Evolutionary conservation across 2,329 filamentous ascomycete genomes (phyloP).

Genomic region (Calonectria pseudoturangicola): DNA sequence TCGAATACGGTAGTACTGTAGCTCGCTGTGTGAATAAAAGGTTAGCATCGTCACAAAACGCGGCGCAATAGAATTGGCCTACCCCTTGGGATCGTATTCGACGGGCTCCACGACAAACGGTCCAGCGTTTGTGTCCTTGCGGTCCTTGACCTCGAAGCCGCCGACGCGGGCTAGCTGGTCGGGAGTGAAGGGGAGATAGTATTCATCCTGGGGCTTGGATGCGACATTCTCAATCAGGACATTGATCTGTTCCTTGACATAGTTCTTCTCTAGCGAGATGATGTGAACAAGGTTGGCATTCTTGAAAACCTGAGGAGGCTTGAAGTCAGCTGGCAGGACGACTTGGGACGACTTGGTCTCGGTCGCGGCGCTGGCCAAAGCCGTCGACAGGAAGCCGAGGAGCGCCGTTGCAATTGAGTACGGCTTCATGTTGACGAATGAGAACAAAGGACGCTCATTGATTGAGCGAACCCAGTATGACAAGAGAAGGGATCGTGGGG

Average conservation of each 20-base stretch:
- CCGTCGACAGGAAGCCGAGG: constrained; percentile 73
- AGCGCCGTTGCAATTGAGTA: constrained; percentile 73
- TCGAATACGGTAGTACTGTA: constrained; percentile 89
- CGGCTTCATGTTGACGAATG: constrained; percentile 63
- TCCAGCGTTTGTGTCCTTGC: constrained; percentile 82
- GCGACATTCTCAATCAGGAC: constrained; percentile 94
- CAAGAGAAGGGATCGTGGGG: constrained; percentile 39
- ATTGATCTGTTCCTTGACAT: constrained; percentile 92
- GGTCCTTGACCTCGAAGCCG: constrained; percentile 93
- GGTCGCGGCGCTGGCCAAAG: constrained; percentile 62
- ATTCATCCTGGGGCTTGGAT: constrained; percentile 86
- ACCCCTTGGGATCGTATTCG: constrained; percentile 78
- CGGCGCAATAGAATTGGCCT: constrained; percentile 49
- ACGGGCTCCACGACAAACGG: constrained; percentile 82
- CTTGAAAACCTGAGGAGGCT: constrained; percentile 92
- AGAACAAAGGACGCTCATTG: constrained; percentile 57
- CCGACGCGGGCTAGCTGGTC: constrained; percentile 86
- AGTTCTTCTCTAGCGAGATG: constrained; percentile 94
- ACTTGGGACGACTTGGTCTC: constrained; percentile 73
- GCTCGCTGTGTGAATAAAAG: constrained; percentile 70
- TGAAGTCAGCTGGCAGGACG: constrained; percentile 80
- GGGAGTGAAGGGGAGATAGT: constrained; percentile 91
- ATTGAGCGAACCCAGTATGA: constrained; percentile 55
- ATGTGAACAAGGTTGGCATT: constrained; percentile 94
- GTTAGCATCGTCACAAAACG: constrained; percentile 41